These are phyloP conservation scores for Marasmius sp. DNA, from an alignment of 1,284 basidiomycete genomes.

Conservation along the genomic window DNA sequence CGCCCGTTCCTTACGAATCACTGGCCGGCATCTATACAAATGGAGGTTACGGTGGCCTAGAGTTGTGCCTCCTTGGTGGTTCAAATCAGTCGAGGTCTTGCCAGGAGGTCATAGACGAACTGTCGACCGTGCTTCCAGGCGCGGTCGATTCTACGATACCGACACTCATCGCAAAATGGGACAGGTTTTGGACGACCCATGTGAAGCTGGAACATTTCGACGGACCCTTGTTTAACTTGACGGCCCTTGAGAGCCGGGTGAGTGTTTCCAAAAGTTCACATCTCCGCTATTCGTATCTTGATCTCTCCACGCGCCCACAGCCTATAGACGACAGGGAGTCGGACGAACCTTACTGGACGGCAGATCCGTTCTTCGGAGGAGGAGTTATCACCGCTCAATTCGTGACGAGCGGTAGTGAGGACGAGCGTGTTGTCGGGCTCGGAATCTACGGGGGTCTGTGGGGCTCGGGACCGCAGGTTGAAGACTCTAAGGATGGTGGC, in stretches of 20 bases:
- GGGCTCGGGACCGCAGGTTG: slow-evolving; percentile 21
- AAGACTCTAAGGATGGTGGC: slow-evolving; percentile 17
- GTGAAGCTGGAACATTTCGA: slow-evolving; percentile 20
- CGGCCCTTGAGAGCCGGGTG: slow-evolving; percentile 17
- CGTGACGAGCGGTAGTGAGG: not conserved
- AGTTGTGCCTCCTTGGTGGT: slow-evolving; percentile 21
- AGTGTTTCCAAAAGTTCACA: slow-evolving; percentile 2
- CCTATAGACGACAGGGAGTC: slow-evolving; percentile 11
- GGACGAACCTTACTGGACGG: slow-evolving; percentile 15
- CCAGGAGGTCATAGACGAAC: slow-evolving; percentile 13
- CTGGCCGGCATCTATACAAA: slow-evolving; percentile 21
- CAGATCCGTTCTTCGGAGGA: not conserved
- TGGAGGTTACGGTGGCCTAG: slow-evolving; percentile 21
- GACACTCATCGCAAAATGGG: slow-evolving; percentile 21
- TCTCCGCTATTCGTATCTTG: not conserved
- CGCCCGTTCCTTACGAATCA: slow-evolving; percentile 14
- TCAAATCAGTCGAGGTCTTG: slow-evolving; percentile 9
- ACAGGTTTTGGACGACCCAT: slow-evolving; percentile 19
- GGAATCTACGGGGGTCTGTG: slow-evolving; percentile 19
- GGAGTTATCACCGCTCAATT: slow-evolving; percentile 11
- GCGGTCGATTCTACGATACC: slow-evolving; percentile 16
- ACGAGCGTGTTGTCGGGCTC: slow-evolving; percentile 10
- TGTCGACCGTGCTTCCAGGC: slow-evolving; percentile 17
- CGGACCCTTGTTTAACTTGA: slow-evolving; percentile 21
- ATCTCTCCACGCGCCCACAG: slow-evolving; percentile 1